Evolutionary conservation across 768 basidiomycete species (phyloP), one percentile per base, ranked within the genome.

Genomic region (Boletus sp.): DNA sequence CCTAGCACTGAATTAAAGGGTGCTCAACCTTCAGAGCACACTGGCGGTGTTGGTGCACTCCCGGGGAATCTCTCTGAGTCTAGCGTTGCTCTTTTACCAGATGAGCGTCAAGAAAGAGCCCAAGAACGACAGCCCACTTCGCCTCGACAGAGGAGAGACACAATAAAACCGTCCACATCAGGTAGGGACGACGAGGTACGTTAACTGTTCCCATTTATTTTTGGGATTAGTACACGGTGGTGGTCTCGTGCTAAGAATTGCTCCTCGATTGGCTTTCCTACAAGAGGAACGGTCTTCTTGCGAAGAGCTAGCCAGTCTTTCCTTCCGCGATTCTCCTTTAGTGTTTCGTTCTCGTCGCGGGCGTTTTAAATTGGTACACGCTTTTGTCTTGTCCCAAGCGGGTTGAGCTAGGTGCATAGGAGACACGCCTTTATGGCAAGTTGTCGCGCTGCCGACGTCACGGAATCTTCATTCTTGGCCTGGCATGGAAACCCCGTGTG

Each of bases 51-150:
- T 2, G 81, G 82, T 9, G 75, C 80, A 0, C 74, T 83, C 14
- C 81, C 82, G 0, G 83, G 82, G 12, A 69, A 68, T 30, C 54
- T 67, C 12, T 73, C 71, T 20, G 83, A 85, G 60, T 65, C 72
- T 9, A 76, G 73, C 5, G 79, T 84, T 10, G 78, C 80, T 5
- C 72, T 74, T 45, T 66, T 82, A 1, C 83, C 83, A 4, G 78
- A 82, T 12, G 81, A 83, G 52, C 71, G 78, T 17, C 40, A 57
- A 56, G 63, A 67, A 30, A 54, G 45, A 2, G 33, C 15, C 3
- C 51, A 55, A 24, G 57, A 56, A 28, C 37, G 28, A 32, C 60
- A n/a, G 12, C 5, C 39, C 1, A 15, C 36, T 35, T 48, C 56
- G 9, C 55, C 55, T 48, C 55, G 50, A 32, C 58, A 57, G 52